Conservation (phyloP, 129 eudicot species). For the Artemisia tridentata region DNA sequence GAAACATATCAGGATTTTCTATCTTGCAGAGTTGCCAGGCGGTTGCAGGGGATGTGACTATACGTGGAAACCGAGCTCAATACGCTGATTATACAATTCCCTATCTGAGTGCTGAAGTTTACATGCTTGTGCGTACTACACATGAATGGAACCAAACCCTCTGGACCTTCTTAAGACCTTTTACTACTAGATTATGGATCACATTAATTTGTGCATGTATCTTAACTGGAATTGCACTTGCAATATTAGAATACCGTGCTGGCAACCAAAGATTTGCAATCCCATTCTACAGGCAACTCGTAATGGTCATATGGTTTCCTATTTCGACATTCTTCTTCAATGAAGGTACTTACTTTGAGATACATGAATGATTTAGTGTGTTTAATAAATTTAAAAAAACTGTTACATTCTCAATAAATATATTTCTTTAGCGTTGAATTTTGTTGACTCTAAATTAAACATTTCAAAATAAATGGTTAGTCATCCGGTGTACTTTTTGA, state of each 20-base stretch:
- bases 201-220: conserved; percentile 10
- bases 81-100: conserved; percentile 14
- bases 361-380: no score
- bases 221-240: conserved; percentile 2
- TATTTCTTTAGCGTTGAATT: no score
- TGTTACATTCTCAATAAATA: no score
- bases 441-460: no score
- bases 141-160: conserved; percentile 21
- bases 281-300: conserved; percentile 1
- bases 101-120: conserved; percentile 18
- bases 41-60: conserved; percentile 11
- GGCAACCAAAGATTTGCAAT: conserved; percentile 9
- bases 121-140: conserved; percentile 20
- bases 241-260: conserved; percentile 21
- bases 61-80: conserved; percentile 1
- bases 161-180: conserved; percentile 21
- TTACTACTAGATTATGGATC: conserved; percentile 24
- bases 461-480: no score
- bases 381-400: no score
- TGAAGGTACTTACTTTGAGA: no score
- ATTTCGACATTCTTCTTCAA: conserved; percentile 23
- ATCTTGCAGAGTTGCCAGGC: conserved; percentile 13
- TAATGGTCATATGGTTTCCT: conserved; percentile 29
- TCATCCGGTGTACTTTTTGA: no score
- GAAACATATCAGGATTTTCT: no score